Evolutionary conservation across 2,329 filamentous ascomycete species (phyloP).

Genomic region (Colletotrichum melonis): DNA sequence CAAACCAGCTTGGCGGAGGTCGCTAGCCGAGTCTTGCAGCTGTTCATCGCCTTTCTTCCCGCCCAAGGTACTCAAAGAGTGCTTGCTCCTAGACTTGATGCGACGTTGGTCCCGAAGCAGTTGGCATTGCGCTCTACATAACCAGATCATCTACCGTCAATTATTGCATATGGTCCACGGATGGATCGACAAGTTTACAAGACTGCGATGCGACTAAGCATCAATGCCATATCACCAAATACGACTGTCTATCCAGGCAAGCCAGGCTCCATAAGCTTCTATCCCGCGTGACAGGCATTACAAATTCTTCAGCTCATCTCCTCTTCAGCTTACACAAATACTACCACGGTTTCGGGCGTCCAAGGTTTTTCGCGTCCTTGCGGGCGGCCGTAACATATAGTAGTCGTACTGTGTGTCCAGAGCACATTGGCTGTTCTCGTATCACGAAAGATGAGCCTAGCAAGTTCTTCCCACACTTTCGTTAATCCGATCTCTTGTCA

Average conservation of each 20-base stretch:
- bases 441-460: not conserved
- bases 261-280: not conserved
- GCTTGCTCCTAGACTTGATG: not conserved
- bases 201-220: not conserved
- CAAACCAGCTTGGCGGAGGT: not conserved
- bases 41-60: not conserved
- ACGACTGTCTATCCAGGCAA: not conserved
- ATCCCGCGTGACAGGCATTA: not conserved
- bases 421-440: not conserved
- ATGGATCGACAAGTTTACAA: not conserved
- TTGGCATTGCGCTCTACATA: not conserved
- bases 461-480: not conserved
- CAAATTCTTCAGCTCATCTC: not conserved
- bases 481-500: not conserved
- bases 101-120: not conserved
- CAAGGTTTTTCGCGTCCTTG: conserved; percentile 7
- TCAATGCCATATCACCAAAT: not conserved
- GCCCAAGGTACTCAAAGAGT: not conserved
- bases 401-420: not conserved
- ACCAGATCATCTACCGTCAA: not conserved
- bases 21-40: not conserved
- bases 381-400: conserved; percentile 4
- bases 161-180: no score
- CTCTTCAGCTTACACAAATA: not conserved
- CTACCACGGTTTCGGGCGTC: not conserved